phyloP scores from a whole-genome alignment of 495 filamentous ascomycete species.

The Podospora pseudoanserina region DNA sequence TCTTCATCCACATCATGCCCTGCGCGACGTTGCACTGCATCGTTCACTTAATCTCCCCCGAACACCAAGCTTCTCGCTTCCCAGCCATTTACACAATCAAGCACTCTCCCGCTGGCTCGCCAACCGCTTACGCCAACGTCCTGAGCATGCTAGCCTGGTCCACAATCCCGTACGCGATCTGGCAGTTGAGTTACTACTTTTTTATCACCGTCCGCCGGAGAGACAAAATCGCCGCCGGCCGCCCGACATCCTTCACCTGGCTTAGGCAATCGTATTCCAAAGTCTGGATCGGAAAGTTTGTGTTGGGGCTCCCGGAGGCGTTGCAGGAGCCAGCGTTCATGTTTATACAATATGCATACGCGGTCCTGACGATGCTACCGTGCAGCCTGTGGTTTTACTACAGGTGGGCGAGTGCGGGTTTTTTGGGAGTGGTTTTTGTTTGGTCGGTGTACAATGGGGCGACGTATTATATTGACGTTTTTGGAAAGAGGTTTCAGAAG shows the following conservation, averaged over 20 bases:
- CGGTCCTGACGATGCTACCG: slow-evolving; percentile 86
- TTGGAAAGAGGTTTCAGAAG: slow-evolving; percentile 93
- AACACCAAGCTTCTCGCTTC: slow-evolving; percentile 65
- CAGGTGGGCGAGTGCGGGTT: slow-evolving; percentile 70
- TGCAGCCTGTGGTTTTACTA: slow-evolving; percentile 95
- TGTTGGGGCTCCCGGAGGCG: slow-evolving; percentile 67
- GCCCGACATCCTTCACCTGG: slow-evolving; percentile 97
- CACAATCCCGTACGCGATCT: slow-evolving; percentile 83
- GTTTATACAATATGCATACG: slow-evolving; percentile 90
- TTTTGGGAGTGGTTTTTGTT: slow-evolving; percentile 73
- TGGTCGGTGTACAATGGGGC: slow-evolving; percentile 96
- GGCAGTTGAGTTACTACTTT: slow-evolving; percentile 89
- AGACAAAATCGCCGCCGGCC: slow-evolving; percentile 92
- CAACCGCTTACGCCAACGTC: slow-evolving; percentile 72
- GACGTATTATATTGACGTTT: slow-evolving; percentile 96
- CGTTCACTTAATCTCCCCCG: slow-evolving; percentile 71
- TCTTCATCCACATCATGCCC: slow-evolving; percentile 99
- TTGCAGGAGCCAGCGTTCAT: slow-evolving; percentile 92
- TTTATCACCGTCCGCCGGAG: slow-evolving; percentile 88
- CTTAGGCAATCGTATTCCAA: slow-evolving; percentile 84
- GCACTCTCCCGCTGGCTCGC: slow-evolving; percentile 62
- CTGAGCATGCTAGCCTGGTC: slow-evolving; percentile 88
- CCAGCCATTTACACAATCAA: slow-evolving; percentile 84
- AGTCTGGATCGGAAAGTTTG: slow-evolving; percentile 79
- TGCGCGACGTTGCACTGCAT: slow-evolving; percentile 88